A percentile compares a stretch with the other conserved stretches of the same genome.
Evolutionary conservation across 768 basidiomycete species (phyloP).

Genomic region (Pisolithus orientalis): DNA sequence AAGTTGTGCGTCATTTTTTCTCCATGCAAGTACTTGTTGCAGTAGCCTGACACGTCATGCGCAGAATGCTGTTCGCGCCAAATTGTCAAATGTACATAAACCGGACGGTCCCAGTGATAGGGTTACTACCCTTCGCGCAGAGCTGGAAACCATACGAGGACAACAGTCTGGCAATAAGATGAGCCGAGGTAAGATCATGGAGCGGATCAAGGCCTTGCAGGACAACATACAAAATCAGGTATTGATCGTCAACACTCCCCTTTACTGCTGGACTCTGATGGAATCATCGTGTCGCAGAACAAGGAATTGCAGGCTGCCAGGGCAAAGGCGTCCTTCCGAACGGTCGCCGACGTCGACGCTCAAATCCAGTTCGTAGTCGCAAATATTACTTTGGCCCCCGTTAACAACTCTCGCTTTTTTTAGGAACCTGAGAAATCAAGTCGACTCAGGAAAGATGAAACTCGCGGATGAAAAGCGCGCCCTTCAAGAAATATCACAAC

Average conservation of each 20-base stretch:
- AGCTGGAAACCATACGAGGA: slow-evolving; percentile 73
- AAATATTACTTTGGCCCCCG: neutral
- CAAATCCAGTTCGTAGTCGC: slow-evolving; percentile 65
- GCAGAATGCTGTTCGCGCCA: slow-evolving; percentile 68
- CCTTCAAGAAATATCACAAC: slow-evolving; percentile 77
- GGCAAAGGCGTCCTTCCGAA: slow-evolving; percentile 74
- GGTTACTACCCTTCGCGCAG: slow-evolving; percentile 63
- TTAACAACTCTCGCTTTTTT: slow-evolving; percentile 5
- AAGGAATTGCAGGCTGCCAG: slow-evolving; percentile 83
- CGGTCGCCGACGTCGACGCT: slow-evolving; percentile 78
- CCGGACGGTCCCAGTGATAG: slow-evolving; percentile 64
- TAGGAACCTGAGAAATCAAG: slow-evolving; percentile 81
- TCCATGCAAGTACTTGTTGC: neutral
- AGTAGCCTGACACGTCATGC: slow-evolving; percentile 2
- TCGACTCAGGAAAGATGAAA: slow-evolving; percentile 89
- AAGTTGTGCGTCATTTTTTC: slow-evolving; percentile 56
- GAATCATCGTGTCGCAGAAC: slow-evolving; percentile 40
- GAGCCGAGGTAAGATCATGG: slow-evolving; percentile 61
- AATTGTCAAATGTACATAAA: slow-evolving; percentile 60
- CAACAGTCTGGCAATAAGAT: slow-evolving; percentile 75
- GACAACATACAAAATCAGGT: slow-evolving; percentile 83
- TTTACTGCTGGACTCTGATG: neutral
- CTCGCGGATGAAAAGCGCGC: slow-evolving; percentile 94
- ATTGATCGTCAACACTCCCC: neutral
- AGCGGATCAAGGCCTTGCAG: slow-evolving; percentile 74